Percentiles rank a stretch among this genome's conserved stretches.
These are phyloP conservation scores for Lagenaria siceraria DNA, from an alignment of 306 rosid species.

Conservation along the genomic window DNA sequence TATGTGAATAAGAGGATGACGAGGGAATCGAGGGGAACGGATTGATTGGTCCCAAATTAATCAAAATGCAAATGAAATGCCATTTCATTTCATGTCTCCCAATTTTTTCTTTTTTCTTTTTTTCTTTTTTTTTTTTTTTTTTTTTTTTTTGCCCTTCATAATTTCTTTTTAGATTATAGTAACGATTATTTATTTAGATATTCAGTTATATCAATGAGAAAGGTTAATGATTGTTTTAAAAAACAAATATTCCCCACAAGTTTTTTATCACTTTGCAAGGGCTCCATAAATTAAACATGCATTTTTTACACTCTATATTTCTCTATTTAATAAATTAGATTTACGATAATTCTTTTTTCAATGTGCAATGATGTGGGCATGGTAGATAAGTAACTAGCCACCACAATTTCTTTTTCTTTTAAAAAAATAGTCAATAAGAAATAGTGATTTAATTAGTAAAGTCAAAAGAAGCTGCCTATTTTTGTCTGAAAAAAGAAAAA, in stretches of 20 bases:
- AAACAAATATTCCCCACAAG: neutral
- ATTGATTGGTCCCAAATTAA: constrained; percentile 16
- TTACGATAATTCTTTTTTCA: neutral
- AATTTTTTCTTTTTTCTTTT: too few relatives aligned
- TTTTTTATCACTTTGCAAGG: neutral
- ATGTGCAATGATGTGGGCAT: neutral
- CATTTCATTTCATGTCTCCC: neutral
- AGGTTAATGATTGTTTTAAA: neutral
- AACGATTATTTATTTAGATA: too few relatives aligned
- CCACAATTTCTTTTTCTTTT: neutral
- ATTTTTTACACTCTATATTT: neutral
- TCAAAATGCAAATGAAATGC: constrained; percentile 36
- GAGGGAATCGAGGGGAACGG: constrained; percentile 22
- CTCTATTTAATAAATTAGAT: neutral
- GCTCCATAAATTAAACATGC: neutral
- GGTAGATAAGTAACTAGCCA: neutral
- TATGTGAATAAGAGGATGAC: constrained; percentile 27
- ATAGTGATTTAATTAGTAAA: neutral
- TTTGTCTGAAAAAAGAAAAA: too few relatives aligned
- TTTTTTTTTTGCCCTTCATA: neutral
- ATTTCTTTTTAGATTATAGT: neutral
- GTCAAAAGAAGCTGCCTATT: neutral
- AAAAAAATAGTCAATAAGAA: neutral
- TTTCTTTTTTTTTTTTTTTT: too few relatives aligned
- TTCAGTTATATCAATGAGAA: too few relatives aligned